phyloP scores from a whole-genome alignment of 805 yeast species.

The Trichomonascus vanleenenianus region DNA sequence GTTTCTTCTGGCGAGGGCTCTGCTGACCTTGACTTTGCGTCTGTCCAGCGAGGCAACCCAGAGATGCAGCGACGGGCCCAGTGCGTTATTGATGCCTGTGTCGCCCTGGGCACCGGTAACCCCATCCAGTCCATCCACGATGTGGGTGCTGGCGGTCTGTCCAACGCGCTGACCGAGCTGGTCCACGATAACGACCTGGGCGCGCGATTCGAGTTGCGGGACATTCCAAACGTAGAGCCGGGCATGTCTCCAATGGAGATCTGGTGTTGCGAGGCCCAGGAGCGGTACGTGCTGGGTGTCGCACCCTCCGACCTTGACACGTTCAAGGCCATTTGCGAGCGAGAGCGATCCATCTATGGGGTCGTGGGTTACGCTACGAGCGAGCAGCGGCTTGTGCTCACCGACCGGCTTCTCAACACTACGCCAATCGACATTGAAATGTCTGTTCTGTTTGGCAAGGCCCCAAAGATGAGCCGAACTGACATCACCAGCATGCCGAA shows the following conservation, averaged over 20 bases:
- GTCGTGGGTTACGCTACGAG: constrained; percentile 92
- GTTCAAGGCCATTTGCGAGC: constrained; percentile 74
- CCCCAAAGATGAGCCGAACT: constrained; percentile 86
- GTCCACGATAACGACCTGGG: constrained; percentile 97
- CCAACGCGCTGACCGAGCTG: constrained; percentile 94
- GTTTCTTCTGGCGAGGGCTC: constrained; percentile 95
- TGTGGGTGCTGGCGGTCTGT: constrained; percentile 99
- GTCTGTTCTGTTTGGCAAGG: constrained; percentile 92
- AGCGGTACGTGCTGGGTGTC: constrained; percentile 92
- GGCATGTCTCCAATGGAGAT: constrained; percentile 99
- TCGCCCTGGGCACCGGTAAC: constrained; percentile 60
- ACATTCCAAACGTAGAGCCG: constrained; percentile 84
- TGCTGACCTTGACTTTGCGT: constrained; percentile 94
- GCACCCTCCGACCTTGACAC: constrained; percentile 63
- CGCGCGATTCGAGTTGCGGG: constrained; percentile 85
- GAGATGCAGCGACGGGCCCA: constrained; percentile 99
- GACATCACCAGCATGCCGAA: constrained; percentile 56
- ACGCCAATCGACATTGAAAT: constrained; percentile 94
- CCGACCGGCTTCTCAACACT: constrained; percentile 66
- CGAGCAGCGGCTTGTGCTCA: constrained; percentile 74
- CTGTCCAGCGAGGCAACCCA: constrained; percentile 98
- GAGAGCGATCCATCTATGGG: constrained; percentile 95
- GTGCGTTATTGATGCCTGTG: constrained; percentile 93
- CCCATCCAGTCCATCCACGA: constrained; percentile 96
- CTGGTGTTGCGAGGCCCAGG: constrained; percentile 99